Conservation (phyloP, 2,329 filamentous ascomycete genomes). For the Fusarium citri region DNA sequence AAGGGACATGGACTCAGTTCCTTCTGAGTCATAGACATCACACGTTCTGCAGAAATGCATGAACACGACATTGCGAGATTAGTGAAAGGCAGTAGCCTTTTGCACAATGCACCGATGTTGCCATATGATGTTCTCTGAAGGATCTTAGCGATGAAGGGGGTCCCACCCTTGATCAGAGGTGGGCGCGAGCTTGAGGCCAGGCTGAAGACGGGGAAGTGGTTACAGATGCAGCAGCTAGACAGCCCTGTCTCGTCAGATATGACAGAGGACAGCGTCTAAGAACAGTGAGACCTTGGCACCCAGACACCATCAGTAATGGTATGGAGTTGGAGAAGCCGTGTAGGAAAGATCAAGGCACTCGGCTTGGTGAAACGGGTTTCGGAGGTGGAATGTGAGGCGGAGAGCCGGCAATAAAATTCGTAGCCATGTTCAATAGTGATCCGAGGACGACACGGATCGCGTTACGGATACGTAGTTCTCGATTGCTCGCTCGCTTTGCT, state of each 20-base stretch:
- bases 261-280: conserved; percentile 7
- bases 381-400: background rate
- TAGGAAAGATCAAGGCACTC: background rate
- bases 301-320: background rate
- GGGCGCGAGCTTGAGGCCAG: conserved; percentile 37
- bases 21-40: conserved; percentile 36
- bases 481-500: conserved; percentile 17
- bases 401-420: conserved; percentile 6
- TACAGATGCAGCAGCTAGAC: conserved; percentile 23
- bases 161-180: conserved; percentile 14
- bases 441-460: conserved; percentile 16
- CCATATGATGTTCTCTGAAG: conserved; percentile 20
- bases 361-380: background rate
- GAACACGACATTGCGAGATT: conserved; percentile 21
- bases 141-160: conserved; percentile 7
- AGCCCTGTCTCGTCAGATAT: conserved; percentile 11
- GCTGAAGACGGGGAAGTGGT: conserved; percentile 18
- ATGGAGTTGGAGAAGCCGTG: background rate
- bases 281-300: conserved; percentile 14
- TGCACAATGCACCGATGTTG: background rate
- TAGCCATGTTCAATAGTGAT: background rate
- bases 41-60: conserved; percentile 26
- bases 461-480: background rate
- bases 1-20: conserved; percentile 17
- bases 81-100: background rate